Conservation (phyloP, 768 basidiomycete genomes). For the Russula brevipes region DNA sequence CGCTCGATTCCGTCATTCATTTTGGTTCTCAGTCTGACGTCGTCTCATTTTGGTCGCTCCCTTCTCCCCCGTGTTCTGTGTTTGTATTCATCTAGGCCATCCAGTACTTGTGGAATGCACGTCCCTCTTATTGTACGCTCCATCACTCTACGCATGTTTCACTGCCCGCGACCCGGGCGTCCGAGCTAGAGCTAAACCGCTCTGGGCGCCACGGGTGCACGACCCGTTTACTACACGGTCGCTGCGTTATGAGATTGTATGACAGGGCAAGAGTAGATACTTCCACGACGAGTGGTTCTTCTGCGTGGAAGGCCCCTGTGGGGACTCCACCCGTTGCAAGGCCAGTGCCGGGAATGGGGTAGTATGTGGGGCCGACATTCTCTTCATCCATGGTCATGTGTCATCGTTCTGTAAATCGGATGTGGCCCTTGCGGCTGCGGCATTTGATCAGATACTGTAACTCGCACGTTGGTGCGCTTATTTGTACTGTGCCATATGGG, state of each 20-base stretch:
- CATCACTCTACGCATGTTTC: background rate
- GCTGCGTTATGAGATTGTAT: background rate
- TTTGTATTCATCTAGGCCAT: conserved; percentile 13
- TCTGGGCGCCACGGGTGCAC: conserved; percentile 17
- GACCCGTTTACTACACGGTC: conserved; percentile 20
- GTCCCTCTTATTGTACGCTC: background rate
- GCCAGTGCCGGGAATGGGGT: conserved; percentile 68
- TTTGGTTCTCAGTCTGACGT: background rate
- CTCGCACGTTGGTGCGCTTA: too few species aligned
- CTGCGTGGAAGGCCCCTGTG: conserved; percentile 50
- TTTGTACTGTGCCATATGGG: too few species aligned
- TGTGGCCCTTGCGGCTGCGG: background rate
- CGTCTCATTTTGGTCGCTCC: conserved; percentile 2
- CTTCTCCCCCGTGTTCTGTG: conserved; percentile 1
- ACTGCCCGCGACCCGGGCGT: conserved; percentile 12
- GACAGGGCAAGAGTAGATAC: conserved; percentile 35
- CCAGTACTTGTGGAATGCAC: conserved; percentile 6
- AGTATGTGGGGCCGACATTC: conserved; percentile 78
- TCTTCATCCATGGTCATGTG: conserved; percentile 3
- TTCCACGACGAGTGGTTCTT: conserved; percentile 36
- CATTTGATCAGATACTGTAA: too few species aligned
- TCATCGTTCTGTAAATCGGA: too few species aligned
- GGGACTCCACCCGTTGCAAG: conserved; percentile 80
- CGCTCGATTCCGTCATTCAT: background rate
- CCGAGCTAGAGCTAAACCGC: conserved; percentile 13